phyloP scores from a whole-genome alignment of 2,329 filamentous ascomycete genomes.

The Neurospora crassa region DNA sequence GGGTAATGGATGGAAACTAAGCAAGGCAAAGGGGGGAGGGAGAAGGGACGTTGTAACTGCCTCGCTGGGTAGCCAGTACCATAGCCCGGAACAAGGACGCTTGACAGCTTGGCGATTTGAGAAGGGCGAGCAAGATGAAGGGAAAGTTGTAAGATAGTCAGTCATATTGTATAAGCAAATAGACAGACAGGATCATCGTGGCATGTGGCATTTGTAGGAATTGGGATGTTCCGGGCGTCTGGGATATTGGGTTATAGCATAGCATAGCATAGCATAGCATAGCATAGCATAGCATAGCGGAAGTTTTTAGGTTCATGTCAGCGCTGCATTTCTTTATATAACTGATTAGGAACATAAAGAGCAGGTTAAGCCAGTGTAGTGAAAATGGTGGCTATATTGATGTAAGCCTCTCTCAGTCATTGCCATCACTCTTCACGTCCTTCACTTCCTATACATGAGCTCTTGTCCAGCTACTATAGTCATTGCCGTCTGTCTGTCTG shows the following conservation, averaged over 20 bases:
- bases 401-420: not conserved
- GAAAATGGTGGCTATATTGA: not conserved
- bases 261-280: not conserved
- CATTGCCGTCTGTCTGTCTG: not conserved
- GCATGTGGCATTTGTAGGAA: not conserved
- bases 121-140: too few relatives aligned
- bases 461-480: not conserved
- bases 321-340: not conserved
- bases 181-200: too few relatives aligned
- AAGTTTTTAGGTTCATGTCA: not conserved
- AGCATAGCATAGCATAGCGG: not conserved
- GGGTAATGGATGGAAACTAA: too few relatives aligned
- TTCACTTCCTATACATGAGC: not conserved
- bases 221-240: not conserved
- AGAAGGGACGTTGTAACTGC: too few relatives aligned
- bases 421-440: not conserved
- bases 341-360: not conserved
- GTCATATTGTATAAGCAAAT: too few relatives aligned
- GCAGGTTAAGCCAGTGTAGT: not conserved
- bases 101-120: too few relatives aligned
- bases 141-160: too few relatives aligned
- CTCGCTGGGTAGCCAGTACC: too few relatives aligned
- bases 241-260: not conserved
- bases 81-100: too few relatives aligned
- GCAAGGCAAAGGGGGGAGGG: too few relatives aligned